Conservation (phyloP, 768 basidiomycete species). For the Lactarius deliciosus region DNA sequence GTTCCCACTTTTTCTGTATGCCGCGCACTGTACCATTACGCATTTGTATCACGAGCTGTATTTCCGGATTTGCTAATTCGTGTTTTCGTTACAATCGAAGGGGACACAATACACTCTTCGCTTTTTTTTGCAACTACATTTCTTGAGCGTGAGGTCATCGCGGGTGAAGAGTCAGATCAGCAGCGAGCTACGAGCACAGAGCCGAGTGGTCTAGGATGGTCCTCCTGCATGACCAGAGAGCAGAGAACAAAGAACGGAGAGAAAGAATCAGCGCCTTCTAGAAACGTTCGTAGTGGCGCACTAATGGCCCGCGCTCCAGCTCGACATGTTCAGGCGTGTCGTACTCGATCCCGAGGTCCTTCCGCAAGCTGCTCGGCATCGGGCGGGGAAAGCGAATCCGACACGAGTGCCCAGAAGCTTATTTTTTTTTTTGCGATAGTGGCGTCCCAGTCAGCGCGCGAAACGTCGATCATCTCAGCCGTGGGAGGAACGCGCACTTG, state of each 20-base stretch:
- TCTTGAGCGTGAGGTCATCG: no score
- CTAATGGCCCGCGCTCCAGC: conserved; percentile 62
- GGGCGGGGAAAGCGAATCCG: conserved; percentile 65
- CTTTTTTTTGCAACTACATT: background rate
- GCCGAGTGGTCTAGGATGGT: background rate
- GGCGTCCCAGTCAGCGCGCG: no score
- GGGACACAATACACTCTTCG: conserved; percentile 9
- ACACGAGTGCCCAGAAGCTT: conserved; percentile 75
- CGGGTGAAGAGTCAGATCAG: background rate
- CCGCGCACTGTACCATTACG: conserved; percentile 26
- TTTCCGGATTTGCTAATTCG: conserved; percentile 23
- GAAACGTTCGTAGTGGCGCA: no score
- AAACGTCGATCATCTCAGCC: background rate
- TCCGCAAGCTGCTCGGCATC: conserved; percentile 67
- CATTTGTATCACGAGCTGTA: conserved; percentile 28
- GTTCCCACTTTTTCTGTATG: conserved; percentile 8
- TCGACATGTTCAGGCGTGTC: conserved; percentile 70
- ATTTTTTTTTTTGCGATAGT: background rate
- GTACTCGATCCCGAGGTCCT: conserved; percentile 75
- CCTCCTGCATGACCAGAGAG: background rate
- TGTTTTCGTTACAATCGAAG: conserved; percentile 17
- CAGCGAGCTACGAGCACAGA: background rate
- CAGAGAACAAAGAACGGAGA: background rate
- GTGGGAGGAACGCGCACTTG: conserved; percentile 48
- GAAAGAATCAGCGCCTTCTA: conserved; percentile 15